Evolutionary conservation across 2,329 filamentous ascomycete species (phyloP).

Genomic region (Triangularia setosa): DNA sequence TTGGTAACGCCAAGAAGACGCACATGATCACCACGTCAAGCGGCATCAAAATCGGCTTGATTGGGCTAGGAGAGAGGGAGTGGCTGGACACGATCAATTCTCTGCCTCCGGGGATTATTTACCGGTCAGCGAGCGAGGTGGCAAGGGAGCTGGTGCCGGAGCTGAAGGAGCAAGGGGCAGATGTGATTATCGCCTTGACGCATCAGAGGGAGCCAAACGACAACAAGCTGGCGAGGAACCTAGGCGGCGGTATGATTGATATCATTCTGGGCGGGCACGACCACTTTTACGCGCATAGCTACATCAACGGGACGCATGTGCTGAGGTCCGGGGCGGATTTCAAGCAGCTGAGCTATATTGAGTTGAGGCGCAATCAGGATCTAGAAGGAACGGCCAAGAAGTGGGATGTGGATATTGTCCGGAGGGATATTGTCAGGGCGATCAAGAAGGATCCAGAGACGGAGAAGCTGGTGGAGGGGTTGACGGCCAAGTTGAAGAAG

Average conservation of each 20-base stretch:
- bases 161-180: conserved; percentile 71
- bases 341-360: conserved; percentile 85
- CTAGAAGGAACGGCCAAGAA: conserved; percentile 35
- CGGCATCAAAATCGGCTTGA: conserved; percentile 79
- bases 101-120: conserved; percentile 76
- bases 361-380: conserved; percentile 58
- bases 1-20: conserved; percentile 72
- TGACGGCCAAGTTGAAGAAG: conserved; percentile 69
- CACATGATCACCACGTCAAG: conserved; percentile 75
- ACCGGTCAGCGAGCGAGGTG: conserved; percentile 71
- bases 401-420: conserved; percentile 77
- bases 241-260: conserved; percentile 67
- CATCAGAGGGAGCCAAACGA: conserved; percentile 90
- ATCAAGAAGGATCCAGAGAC: conserved; percentile 62
- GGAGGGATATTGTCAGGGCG: conserved; percentile 67
- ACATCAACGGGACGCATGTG: conserved; percentile 77
- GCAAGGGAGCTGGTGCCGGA: conserved; percentile 71
- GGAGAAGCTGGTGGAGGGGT: conserved; percentile 57
- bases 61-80: conserved; percentile 81
- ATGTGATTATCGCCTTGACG: conserved; percentile 77
- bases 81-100: conserved; percentile 89
- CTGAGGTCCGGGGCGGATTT: conserved; percentile 89
- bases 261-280: conserved; percentile 87
- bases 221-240: conserved; percentile 73
- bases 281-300: conserved; percentile 76